Conservation (phyloP, 345 rosid genomes). For the Eucalyptus decipiens region DNA sequence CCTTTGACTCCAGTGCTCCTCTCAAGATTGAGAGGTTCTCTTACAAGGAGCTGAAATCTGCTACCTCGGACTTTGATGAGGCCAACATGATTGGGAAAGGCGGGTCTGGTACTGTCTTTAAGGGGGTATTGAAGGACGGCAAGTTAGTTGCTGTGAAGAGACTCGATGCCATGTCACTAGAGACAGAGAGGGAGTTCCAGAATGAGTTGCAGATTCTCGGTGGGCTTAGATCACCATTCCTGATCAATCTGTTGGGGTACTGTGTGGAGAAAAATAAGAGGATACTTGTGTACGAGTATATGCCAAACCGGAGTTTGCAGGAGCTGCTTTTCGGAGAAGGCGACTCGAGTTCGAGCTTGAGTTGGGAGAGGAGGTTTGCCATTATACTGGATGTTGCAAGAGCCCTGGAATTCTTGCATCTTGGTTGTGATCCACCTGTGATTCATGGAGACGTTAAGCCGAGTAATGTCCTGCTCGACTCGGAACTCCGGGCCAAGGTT, state of each 20-base stretch:
- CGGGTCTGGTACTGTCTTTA: conserved; percentile 92
- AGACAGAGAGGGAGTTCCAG: conserved; percentile 84
- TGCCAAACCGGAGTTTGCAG: conserved; percentile 92
- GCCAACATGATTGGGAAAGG: conserved; percentile 79
- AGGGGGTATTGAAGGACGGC: conserved; percentile 70
- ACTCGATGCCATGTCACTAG: conserved; percentile 50
- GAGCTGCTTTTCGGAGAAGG: conserved; percentile 63
- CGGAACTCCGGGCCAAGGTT: conserved; percentile 73
- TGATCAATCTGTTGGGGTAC: conserved; percentile 73
- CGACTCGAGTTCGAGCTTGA: conserved; percentile 21
- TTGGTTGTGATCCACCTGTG: conserved; percentile 90
- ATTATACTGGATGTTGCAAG: conserved; percentile 74
- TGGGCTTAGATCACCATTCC: conserved; percentile 61
- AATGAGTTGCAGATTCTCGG: conserved; percentile 97
- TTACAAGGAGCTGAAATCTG: conserved; percentile 65
- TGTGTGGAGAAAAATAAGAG: conserved; percentile 74
- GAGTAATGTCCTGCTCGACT: conserved; percentile 81
- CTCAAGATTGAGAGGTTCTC: conserved; percentile 61
- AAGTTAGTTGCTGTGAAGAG: conserved; percentile 77
- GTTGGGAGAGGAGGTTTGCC: conserved; percentile 66
- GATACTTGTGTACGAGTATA: conserved; percentile 81
- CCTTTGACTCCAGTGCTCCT: conserved; percentile 51
- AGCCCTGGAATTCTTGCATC: conserved; percentile 81
- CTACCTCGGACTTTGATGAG: conserved; percentile 64
- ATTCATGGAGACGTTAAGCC: conserved; percentile 98